Evolutionary conservation across 2,329 filamentous ascomycete genomes (phyloP).

Genomic region (Colletotrichum sp.): DNA sequence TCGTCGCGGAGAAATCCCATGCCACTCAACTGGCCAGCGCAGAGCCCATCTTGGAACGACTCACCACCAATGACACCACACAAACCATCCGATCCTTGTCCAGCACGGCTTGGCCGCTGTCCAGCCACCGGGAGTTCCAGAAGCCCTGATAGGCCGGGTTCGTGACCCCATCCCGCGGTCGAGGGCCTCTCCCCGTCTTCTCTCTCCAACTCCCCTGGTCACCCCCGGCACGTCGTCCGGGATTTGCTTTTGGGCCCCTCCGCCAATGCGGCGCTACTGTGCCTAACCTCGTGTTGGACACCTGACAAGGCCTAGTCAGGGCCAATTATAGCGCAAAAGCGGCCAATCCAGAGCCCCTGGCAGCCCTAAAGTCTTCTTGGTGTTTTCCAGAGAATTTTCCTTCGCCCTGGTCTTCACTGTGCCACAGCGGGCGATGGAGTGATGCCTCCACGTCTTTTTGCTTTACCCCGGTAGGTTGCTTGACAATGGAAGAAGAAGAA

Average conservation of each 20-base stretch:
- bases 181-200: background rate
- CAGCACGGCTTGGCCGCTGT: background rate
- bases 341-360: background rate
- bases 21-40: background rate
- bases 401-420: background rate
- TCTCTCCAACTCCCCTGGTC: background rate
- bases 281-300: constrained; percentile 17
- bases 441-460: background rate
- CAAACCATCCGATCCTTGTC: constrained; percentile 1
- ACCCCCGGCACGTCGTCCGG: background rate
- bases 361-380: background rate
- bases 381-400: background rate
- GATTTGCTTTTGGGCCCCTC: constrained; percentile 4
- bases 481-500: background rate
- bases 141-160: constrained; percentile 4
- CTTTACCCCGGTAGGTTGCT: background rate
- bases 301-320: background rate
- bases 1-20: background rate
- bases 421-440: background rate
- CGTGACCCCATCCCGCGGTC: background rate
- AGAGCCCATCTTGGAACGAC: background rate
- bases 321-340: constrained; percentile 10
- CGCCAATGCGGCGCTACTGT: constrained; percentile 20
- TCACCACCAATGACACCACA: background rate
- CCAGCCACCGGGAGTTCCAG: background rate